These are phyloP conservation scores for Pleurotus pulmonarius DNA, from an alignment of 768 basidiomycete species.

Conservation along the genomic window DNA sequence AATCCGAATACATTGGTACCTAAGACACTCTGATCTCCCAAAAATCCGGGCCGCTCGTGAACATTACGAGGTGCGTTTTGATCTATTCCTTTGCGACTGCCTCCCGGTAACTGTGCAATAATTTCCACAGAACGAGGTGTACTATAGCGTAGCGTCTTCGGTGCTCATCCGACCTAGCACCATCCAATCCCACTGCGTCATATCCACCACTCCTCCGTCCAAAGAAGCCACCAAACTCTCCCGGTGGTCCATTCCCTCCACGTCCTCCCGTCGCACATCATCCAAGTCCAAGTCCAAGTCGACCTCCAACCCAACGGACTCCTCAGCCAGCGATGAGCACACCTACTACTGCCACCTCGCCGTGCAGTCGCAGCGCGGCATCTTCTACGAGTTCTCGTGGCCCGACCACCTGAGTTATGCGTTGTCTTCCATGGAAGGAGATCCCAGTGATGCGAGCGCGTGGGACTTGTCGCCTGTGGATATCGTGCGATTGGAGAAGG, in stretches of 20 bases:
- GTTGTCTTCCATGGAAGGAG: constrained; percentile 22
- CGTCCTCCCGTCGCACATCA: constrained; percentile 4
- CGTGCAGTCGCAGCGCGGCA: constrained; percentile 51
- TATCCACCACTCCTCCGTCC: constrained; percentile 29
- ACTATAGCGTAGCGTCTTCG: constrained; percentile 52
- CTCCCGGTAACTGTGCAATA: not conserved
- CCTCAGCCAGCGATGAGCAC: constrained; percentile 8
- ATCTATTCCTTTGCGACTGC: not conserved
- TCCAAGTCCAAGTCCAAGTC: constrained; percentile 19
- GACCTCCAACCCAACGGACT: constrained; percentile 1
- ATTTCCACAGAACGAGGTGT: constrained; percentile 66
- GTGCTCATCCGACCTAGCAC: constrained; percentile 47
- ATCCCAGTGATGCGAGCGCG: constrained; percentile 34
- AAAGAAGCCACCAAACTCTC: constrained; percentile 6
- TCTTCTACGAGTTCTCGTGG: constrained; percentile 67
- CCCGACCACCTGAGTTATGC: constrained; percentile 39
- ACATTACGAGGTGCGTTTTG: constrained; percentile 47
- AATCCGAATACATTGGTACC: constrained; percentile 73
- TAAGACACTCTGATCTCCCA: constrained; percentile 62
- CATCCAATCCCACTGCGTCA: constrained; percentile 49
- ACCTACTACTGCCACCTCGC: constrained; percentile 57
- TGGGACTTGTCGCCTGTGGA: constrained; percentile 42
- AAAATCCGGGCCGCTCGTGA: constrained; percentile 56
- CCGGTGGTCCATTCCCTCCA: constrained; percentile 13
- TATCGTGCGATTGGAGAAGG: not conserved